Percentiles rank a stretch among this genome's conserved stretches.
These are phyloP conservation scores for Cytospora chrysosperma DNA, from an alignment of 2,329 filamentous ascomycete genomes.

Conservation along the genomic window DNA sequence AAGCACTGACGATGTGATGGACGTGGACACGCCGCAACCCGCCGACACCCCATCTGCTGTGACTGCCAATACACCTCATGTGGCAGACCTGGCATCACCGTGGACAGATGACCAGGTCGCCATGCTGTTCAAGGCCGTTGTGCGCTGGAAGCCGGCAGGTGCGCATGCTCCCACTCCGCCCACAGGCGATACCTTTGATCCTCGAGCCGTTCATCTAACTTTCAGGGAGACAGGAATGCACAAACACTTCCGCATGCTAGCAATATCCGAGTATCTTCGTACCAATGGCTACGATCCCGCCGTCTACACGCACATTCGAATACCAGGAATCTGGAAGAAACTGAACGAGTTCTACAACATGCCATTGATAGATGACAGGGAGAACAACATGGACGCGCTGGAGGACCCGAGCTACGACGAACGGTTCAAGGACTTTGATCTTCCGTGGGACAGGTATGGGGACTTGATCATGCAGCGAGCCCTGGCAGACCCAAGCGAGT, in stretches of 20 bases:
- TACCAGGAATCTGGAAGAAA: constrained; percentile 90
- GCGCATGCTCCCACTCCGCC: constrained; percentile 17
- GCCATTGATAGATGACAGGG: constrained; percentile 80
- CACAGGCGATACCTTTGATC: not conserved
- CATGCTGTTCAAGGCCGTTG: constrained; percentile 87
- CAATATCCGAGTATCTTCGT: constrained; percentile 75
- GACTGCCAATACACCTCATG: constrained; percentile 39
- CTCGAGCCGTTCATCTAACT: constrained; percentile 18
- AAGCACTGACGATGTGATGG: constrained; percentile 61
- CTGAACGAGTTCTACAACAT: constrained; percentile 82
- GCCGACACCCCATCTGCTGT: constrained; percentile 50
- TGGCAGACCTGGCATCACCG: constrained; percentile 57
- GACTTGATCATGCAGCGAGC: constrained; percentile 48
- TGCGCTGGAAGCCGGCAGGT: constrained; percentile 96
- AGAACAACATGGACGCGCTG: constrained; percentile 56
- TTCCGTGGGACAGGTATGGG: constrained; percentile 51
- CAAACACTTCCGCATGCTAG: constrained; percentile 89
- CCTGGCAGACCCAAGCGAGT: constrained; percentile 46
- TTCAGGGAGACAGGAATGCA: constrained; percentile 66
- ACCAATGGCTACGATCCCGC: constrained; percentile 77
- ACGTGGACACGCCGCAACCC: constrained; percentile 54
- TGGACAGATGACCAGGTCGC: constrained; percentile 98
- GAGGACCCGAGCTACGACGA: constrained; percentile 58
- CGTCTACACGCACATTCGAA: constrained; percentile 74
- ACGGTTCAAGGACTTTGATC: constrained; percentile 64